A percentile compares a stretch with the other conserved stretches of the same genome.
phyloP scores from a whole-genome alignment of 2,329 filamentous ascomycete genomes.

The Knoxdaviesia capensis region DNA sequence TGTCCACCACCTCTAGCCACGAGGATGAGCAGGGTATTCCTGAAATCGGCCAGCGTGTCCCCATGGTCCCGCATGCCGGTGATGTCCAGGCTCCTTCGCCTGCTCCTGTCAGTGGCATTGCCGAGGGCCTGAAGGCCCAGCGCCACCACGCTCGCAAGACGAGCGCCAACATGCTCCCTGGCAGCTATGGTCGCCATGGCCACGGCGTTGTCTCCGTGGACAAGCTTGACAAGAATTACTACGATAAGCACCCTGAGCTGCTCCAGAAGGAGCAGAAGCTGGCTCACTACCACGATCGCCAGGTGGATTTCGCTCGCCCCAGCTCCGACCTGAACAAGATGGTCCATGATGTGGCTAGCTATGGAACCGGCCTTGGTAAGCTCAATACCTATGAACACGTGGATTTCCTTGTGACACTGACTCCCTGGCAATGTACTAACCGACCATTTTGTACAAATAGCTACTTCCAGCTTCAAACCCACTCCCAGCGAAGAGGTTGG shows the following conservation, averaged over 20 bases:
- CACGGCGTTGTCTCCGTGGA: slow-evolving; percentile 60
- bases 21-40: slow-evolving; percentile 78
- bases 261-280: slow-evolving; percentile 51
- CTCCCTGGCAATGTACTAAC: slow-evolving; percentile 3
- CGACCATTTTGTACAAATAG: slow-evolving; percentile 22
- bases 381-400: slow-evolving; percentile 5
- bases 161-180: slow-evolving; percentile 53
- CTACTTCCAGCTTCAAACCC: slow-evolving; percentile 41
- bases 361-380: slow-evolving; percentile 30
- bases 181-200: slow-evolving; percentile 83
- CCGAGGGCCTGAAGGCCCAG: slow-evolving; percentile 16
- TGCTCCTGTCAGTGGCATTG: slow-evolving; percentile 26
- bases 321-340: slow-evolving; percentile 81
- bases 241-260: slow-evolving; percentile 75
- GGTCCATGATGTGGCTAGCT: slow-evolving; percentile 38
- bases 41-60: slow-evolving; percentile 79
- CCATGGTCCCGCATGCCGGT: slow-evolving; percentile 80
- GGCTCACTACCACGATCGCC: slow-evolving; percentile 30
- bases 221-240: slow-evolving; percentile 80
- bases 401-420: slow-evolving; percentile 4
- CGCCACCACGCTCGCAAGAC: slow-evolving; percentile 48
- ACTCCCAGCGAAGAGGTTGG: slow-evolving; percentile 84
- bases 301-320: slow-evolving; percentile 63
- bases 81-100: slow-evolving; percentile 93
- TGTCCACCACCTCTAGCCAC: slow-evolving; percentile 34